Evolutionary conservation across 306 rosid genomes (phyloP).

Genomic region (Rosa rugosa): DNA sequence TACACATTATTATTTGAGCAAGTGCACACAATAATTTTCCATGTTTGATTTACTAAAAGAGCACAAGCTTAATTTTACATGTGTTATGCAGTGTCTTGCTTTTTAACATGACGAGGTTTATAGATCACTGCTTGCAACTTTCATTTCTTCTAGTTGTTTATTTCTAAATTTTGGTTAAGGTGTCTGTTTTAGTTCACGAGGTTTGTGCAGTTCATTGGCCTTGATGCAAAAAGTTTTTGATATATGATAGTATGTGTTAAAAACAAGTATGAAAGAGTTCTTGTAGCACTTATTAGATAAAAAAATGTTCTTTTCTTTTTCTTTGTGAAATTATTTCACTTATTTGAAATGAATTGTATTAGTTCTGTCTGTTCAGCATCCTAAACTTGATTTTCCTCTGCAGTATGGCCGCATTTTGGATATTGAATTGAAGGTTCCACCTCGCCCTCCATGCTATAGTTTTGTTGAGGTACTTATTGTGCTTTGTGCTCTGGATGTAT

Average conservation of each 20-base stretch:
- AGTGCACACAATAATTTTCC: background rate
- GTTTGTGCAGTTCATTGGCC: background rate
- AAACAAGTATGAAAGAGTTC: too few relatives aligned
- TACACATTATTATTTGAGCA: background rate
- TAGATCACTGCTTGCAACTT: too few relatives aligned
- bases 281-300: background rate
- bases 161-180: too few relatives aligned
- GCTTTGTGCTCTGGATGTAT: background rate
- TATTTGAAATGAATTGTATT: background rate
- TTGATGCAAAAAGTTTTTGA: background rate
- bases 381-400: conserved; percentile 24
- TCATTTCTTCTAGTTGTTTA: too few relatives aligned
- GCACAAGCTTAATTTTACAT: background rate
- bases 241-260: background rate
- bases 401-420: conserved; percentile 99
- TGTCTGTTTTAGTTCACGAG: too few relatives aligned
- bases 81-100: background rate
- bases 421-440: conserved; percentile 92
- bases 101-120: too few relatives aligned
- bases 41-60: background rate
- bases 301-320: too few relatives aligned
- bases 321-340: too few relatives aligned
- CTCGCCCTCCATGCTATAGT: conserved; percentile 94
- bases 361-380: background rate
- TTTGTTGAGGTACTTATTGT: conserved; percentile 82